phyloP scores from a whole-genome alignment of 2,329 filamentous ascomycete genomes.

The Pleurostoma richardsiae region DNA sequence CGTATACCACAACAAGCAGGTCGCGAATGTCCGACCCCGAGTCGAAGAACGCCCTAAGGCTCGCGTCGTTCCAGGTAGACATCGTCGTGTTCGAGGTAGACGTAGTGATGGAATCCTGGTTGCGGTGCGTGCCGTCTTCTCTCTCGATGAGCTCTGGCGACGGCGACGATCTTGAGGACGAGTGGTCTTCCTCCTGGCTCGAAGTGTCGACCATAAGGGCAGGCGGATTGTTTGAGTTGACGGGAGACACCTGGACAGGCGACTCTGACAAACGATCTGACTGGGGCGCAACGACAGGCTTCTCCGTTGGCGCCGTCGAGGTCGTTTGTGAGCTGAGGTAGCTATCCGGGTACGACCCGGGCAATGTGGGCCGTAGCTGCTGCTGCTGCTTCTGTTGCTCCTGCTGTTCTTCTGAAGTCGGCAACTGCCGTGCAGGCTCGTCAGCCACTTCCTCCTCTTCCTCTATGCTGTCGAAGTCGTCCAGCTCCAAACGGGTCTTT shows the following conservation, averaged over 20 bases:
- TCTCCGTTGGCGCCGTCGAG: slow-evolving; percentile 24
- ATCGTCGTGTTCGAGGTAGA: slow-evolving; percentile 52
- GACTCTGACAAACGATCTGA: slow-evolving; percentile 59
- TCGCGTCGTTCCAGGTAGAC: slow-evolving; percentile 80
- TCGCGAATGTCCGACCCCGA: slow-evolving; percentile 85
- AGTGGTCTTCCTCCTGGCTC: slow-evolving; percentile 58
- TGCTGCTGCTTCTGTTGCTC: slow-evolving; percentile 17
- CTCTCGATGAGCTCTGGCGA: slow-evolving; percentile 55
- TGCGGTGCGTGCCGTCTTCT: slow-evolving; percentile 34
- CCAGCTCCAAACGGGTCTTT: slow-evolving; percentile 60
- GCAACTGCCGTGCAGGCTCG: slow-evolving; percentile 19
- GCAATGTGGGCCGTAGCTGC: slow-evolving; percentile 24
- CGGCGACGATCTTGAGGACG: slow-evolving; percentile 58
- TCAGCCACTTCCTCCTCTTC: slow-evolving; percentile 30
- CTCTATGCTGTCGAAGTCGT: slow-evolving; percentile 63
- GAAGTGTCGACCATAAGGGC: slow-evolving; percentile 67
- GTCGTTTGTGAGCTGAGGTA: slow-evolving; percentile 24
- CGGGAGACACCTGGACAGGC: slow-evolving; percentile 59
- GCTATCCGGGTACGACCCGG: slow-evolving; percentile 36
- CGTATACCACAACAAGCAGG: slow-evolving; percentile 84
- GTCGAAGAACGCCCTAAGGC: slow-evolving; percentile 84
- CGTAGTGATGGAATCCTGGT: slow-evolving; percentile 44
- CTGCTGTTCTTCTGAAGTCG: slow-evolving; percentile 23
- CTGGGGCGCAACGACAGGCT: slow-evolving; percentile 18
- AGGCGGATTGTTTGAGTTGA: slow-evolving; percentile 50